Conservation (phyloP, 2,329 filamentous ascomycete genomes). For the Fusarium proliferatum region DNA sequence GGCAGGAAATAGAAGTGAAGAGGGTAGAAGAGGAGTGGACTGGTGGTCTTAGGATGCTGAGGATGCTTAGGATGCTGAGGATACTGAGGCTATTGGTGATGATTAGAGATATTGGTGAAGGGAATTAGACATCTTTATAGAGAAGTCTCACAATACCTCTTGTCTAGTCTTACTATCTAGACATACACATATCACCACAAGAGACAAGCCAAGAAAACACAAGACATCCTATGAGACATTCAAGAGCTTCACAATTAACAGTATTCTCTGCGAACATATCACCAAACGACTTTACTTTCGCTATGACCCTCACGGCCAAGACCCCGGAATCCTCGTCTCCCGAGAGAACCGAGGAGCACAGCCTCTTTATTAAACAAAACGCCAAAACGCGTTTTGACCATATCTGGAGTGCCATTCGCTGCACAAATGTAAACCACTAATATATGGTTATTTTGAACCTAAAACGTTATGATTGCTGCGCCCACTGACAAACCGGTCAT, state of each 20-base stretch:
- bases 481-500: background rate
- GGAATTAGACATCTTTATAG: background rate
- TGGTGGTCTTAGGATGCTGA: background rate
- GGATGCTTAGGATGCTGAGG: too few relatives aligned
- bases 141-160: background rate
- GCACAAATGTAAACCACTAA: background rate
- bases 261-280: background rate
- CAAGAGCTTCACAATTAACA: background rate
- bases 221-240: constrained; percentile 1
- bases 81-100: background rate
- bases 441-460: background rate
- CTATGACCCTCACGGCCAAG: constrained; percentile 49
- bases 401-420: background rate
- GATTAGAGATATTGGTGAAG: background rate
- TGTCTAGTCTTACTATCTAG: background rate
- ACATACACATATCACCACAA: background rate
- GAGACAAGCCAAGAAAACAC: background rate
- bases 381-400: background rate
- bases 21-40: fast-evolving
- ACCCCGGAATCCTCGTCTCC: constrained; percentile 9
- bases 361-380: constrained; percentile 17
- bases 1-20: constrained; percentile 3
- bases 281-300: background rate
- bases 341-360: constrained; percentile 3
- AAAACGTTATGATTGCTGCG: background rate